A percentile compares a stretch with the other conserved stretches of the same genome.
Evolutionary conservation across 2,329 filamentous ascomycete species (phyloP).

Genomic region (Colletotrichum destructivum): DNA sequence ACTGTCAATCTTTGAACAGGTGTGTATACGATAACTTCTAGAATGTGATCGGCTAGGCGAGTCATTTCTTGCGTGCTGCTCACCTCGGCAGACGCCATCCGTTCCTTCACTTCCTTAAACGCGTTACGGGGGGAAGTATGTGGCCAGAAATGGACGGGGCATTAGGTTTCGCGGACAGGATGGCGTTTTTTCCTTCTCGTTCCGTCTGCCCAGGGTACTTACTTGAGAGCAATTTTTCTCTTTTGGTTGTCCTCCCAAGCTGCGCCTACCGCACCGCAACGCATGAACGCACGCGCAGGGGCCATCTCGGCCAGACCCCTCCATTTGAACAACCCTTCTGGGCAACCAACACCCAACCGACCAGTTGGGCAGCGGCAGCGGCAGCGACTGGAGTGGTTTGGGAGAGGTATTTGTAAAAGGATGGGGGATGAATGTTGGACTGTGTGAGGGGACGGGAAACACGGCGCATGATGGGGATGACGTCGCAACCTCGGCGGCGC

Average conservation of each 20-base stretch:
- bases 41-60: constrained; percentile 17
- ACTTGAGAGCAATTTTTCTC: neutral
- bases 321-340: neutral
- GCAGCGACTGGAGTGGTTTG: neutral
- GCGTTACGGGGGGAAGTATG: constrained; percentile 5
- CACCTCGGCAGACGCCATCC: constrained; percentile 8
- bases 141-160: constrained; percentile 8
- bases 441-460: neutral
- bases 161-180: constrained; percentile 22
- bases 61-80: constrained; percentile 20
- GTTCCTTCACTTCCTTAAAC: neutral
- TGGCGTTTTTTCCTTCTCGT: constrained; percentile 17
- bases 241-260: neutral
- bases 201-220: constrained; percentile 21
- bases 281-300: neutral
- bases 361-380: neutral
- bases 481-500: constrained; percentile 36
- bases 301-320: constrained; percentile 2
- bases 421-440: constrained; percentile 5
- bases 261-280: neutral
- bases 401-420: neutral
- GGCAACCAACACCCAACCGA: neutral
- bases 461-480: constrained; percentile 28
- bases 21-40: constrained; percentile 9
- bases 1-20: constrained; percentile 11